Evolutionary conservation across 2,329 filamentous ascomycete species (phyloP).

Genomic region (Phoma herbarum): DNA sequence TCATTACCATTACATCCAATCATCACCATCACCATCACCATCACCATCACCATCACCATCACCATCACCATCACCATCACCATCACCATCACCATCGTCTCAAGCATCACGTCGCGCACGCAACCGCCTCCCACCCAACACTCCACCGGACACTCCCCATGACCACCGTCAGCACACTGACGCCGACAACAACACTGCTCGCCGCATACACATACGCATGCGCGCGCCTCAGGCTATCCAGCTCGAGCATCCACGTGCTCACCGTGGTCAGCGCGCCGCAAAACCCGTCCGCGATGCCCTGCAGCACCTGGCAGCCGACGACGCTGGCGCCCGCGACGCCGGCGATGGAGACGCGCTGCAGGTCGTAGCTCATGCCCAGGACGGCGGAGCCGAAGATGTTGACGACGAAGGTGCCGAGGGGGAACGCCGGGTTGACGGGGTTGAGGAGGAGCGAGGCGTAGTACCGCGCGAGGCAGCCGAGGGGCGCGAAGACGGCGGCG

Average conservation of each 20-base stretch:
- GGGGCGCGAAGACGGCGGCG: constrained; percentile 80
- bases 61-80: not conserved
- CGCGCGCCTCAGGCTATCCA: constrained; percentile 51
- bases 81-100: too few species aligned
- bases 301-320: constrained; percentile 56
- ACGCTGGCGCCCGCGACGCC: constrained; percentile 51
- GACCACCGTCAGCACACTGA: constrained; percentile 70
- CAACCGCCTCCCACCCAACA: constrained; percentile 51
- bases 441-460: constrained; percentile 79
- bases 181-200: constrained; percentile 66
- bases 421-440: constrained; percentile 70
- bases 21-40: not conserved
- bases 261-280: constrained; percentile 60
- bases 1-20: not conserved
- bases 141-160: constrained; percentile 82
- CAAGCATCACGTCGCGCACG: constrained; percentile 39
- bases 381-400: constrained; percentile 81
- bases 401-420: constrained; percentile 83
- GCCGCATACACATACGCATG: constrained; percentile 75
- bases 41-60: not conserved
- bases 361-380: constrained; percentile 78
- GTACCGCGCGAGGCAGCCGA: constrained; percentile 79
- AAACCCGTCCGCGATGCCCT: constrained; percentile 60
- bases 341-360: constrained; percentile 70
- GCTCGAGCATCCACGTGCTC: constrained; percentile 58